Percentiles rank a stretch among this genome's conserved stretches.
These are phyloP conservation scores for Spathaspora hagerdaliae DNA, from an alignment of 805 yeast species.

Conservation along the genomic window DNA sequence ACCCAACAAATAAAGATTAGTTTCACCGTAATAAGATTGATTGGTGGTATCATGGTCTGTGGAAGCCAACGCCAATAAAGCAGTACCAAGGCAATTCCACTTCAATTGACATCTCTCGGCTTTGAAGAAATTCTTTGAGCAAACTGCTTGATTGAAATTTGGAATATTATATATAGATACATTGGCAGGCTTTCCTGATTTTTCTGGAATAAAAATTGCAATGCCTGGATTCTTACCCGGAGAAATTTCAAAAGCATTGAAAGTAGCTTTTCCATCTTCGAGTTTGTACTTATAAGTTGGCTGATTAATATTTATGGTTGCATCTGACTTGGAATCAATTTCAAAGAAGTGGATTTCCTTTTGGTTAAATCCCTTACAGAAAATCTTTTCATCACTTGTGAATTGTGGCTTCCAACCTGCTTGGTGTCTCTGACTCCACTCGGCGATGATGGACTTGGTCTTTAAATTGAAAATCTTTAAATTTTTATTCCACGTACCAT, in stretches of 20 bases:
- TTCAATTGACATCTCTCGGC: constrained; percentile 89
- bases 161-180: constrained; percentile 83
- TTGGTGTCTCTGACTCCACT: constrained; percentile 77
- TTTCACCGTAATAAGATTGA: constrained; percentile 95
- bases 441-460: constrained; percentile 45
- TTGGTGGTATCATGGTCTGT: constrained; percentile 95
- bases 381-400: constrained; percentile 70
- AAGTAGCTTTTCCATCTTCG: constrained; percentile 46
- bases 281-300: constrained; percentile 57
- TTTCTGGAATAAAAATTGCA: constrained; percentile 87
- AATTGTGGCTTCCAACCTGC: constrained; percentile 92
- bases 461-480: constrained; percentile 68
- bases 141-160: constrained; percentile 69
- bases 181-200: constrained; percentile 82
- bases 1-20: constrained; percentile 84
- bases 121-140: constrained; percentile 86
- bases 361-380: constrained; percentile 56
- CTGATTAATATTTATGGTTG: constrained; percentile 34
- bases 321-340: constrained; percentile 25
- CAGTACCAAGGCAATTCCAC: constrained; percentile 95
- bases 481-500: constrained; percentile 75
- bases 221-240: constrained; percentile 89
- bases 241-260: constrained; percentile 60
- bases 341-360: constrained; percentile 68
- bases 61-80: constrained; percentile 85